These are phyloP conservation scores for Ottelia alismoides DNA, from an alignment of 106 monocot genomes.

Conservation along the genomic window DNA sequence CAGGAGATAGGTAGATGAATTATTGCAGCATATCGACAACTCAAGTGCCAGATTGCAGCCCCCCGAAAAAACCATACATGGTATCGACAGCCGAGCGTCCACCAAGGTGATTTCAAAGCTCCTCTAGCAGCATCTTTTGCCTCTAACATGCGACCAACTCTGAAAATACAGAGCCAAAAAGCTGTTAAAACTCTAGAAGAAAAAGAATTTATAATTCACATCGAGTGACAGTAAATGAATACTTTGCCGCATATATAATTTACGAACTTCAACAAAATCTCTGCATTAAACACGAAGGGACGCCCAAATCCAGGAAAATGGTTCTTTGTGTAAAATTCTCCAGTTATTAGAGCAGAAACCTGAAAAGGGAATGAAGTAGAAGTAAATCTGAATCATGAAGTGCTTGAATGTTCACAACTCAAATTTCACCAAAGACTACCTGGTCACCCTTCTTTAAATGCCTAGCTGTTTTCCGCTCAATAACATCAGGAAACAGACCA, in stretches of 20 bases:
- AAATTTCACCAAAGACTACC: too few species aligned
- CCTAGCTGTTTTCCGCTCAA: slow-evolving; percentile 58
- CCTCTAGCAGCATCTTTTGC: slow-evolving; percentile 93
- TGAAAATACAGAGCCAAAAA: slow-evolving; percentile 2
- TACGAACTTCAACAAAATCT: slow-evolving; percentile 85
- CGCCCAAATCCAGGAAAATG: slow-evolving; percentile 97
- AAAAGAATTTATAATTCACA: not conserved
- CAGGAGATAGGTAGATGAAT: too few species aligned
- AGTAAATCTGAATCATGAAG: too few species aligned
- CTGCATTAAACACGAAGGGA: slow-evolving; percentile 83
- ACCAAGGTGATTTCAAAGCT: slow-evolving; percentile 94
- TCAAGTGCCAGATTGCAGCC: too few species aligned
- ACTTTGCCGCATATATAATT: not conserved
- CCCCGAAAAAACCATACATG: too few species aligned
- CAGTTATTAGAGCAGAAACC: slow-evolving; percentile 89
- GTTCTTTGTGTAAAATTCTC: slow-evolving; percentile 91
- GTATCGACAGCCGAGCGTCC: slow-evolving; percentile 87
- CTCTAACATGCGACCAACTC: slow-evolving; percentile 78
- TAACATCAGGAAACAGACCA: slow-evolving; percentile 89
- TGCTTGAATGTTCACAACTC: too few species aligned
- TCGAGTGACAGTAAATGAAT: not conserved
- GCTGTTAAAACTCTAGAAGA: too few species aligned
- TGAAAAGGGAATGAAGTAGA: too few species aligned
- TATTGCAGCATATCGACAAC: too few species aligned
- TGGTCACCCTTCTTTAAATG: slow-evolving; percentile 82